Base-by-base conservation (phyloP, 129 eudicot species). In the Tanacetum coccineum region DNA sequence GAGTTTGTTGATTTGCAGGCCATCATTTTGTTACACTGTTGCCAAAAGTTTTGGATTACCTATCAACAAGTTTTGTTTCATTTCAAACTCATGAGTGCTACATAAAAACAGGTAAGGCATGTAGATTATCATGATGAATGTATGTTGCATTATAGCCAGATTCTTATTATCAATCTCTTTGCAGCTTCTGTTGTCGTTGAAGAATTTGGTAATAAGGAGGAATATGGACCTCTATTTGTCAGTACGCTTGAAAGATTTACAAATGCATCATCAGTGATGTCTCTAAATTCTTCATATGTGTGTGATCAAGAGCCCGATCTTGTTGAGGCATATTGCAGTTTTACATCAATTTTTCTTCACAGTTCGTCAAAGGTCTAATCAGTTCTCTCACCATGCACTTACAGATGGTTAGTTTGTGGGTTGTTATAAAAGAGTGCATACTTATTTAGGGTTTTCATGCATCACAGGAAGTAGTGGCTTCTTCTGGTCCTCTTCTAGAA, bases 261-360 rank as follows among this genome's bases (percentile, higher is more conserved):
- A 59, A 61, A 76, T 75, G 88, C 99, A 22, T 62, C 96, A 67
- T 87, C 96, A 68, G 80, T 93, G 58, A 59, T 78, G 87, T 92
- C 96, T 73, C 86, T 93, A 70, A 89, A 80, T 82, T 93, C 99
- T 49, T 93, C 96, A 5, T 89, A 93, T 76, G 84, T 93, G 64
- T 89, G 99, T 72, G 99, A 93, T 74, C 96, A 93, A 81, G 99
- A 89, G 70, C 99, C 99, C 10, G 96, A 93, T 79, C 79, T 93
- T 58, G 96, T 84, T 68, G 99, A 93, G 84, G 99, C 99, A 26
- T 93, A 84, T 76, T 76, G 84, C 66, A 79, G 72, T 84, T 87
- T 93, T 66, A 85, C 93, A 40, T 72, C 95, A 25, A 58, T 78
- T 47, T 89, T 84, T 82, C 80, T 93, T 80, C 82, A 87, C 78